Evolutionary conservation across 805 yeast species (phyloP).

Genomic region (Millerago galiae): DNA sequence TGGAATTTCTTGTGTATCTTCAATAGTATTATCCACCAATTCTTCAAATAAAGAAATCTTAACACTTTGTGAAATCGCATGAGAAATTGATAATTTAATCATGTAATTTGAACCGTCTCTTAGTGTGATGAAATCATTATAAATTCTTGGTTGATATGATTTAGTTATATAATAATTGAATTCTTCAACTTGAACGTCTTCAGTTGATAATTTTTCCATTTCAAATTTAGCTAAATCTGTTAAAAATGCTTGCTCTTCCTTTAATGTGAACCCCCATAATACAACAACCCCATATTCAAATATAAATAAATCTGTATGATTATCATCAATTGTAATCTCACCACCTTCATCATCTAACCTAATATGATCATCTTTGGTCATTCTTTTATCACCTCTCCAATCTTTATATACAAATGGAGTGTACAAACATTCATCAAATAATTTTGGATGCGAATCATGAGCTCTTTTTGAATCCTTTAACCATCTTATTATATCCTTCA

Average conservation of each 20-base stretch:
- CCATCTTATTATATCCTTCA: slow-evolving; percentile 85
- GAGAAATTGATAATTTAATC: slow-evolving; percentile 89
- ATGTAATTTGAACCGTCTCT: slow-evolving; percentile 86
- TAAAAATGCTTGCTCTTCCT: slow-evolving; percentile 78
- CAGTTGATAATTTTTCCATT: slow-evolving; percentile 82
- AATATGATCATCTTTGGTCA: slow-evolving; percentile 40
- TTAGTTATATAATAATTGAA: slow-evolving; percentile 92
- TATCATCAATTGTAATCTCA: slow-evolving; percentile 79
- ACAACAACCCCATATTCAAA: slow-evolving; percentile 98
- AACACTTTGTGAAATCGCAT: slow-evolving; percentile 93
- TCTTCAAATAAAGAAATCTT: slow-evolving; percentile 95
- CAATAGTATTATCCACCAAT: slow-evolving; percentile 92
- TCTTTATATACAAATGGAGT: slow-evolving; percentile 82
- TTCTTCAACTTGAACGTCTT: slow-evolving; percentile 91
- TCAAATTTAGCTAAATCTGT: slow-evolving; percentile 86
- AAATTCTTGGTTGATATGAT: slow-evolving; percentile 90
- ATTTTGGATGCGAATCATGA: slow-evolving; percentile 75
- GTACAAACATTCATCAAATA: slow-evolving; percentile 91
- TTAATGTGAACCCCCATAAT: slow-evolving; percentile 87
- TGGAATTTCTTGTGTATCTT: slow-evolving; percentile 95
- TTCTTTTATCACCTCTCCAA: slow-evolving; percentile 55
- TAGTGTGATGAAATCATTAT: slow-evolving; percentile 90
- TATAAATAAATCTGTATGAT: slow-evolving; percentile 71
- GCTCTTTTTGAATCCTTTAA: slow-evolving; percentile 67
- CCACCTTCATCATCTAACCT: slow-evolving; percentile 92